Evolutionary conservation across 2,329 filamentous ascomycete species (phyloP).

Genomic region (Penicillium occitanis): DNA sequence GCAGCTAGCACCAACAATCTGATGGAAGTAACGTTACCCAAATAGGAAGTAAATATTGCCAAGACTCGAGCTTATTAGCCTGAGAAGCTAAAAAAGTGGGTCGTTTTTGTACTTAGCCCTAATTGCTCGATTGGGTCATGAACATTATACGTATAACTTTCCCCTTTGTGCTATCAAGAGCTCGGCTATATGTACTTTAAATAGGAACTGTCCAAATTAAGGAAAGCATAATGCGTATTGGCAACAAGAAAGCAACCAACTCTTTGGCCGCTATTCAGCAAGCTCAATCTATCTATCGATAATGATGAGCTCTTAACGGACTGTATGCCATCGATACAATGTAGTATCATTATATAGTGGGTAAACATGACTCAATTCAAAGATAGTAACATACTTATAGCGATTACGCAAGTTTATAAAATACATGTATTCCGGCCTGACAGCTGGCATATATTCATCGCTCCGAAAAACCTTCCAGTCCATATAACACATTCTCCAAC

Average conservation of each 20-base stretch:
- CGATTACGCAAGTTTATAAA: neutral
- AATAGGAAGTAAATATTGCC: neutral
- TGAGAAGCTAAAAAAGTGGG: neutral
- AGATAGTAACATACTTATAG: neutral
- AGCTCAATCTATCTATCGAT: no score
- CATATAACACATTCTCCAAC: neutral
- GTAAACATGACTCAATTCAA: neutral
- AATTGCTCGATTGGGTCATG: neutral
- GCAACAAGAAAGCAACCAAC: neutral
- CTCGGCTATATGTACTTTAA: neutral
- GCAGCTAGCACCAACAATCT: neutral
- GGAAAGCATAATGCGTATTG: neutral
- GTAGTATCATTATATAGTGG: neutral
- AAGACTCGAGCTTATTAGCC: neutral
- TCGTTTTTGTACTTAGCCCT: neutral
- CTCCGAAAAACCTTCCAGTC: neutral
- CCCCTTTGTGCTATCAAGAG: neutral
- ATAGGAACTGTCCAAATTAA: neutral
- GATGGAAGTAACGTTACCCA: neutral
- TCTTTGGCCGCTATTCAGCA: no score
- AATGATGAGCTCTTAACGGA: neutral
- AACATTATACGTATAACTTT: neutral
- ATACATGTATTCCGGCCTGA: no score
- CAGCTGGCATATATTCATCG: neutral
- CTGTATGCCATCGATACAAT: neutral